Evolutionary conservation across 2,329 filamentous ascomycete species (phyloP).

Genomic region (Neocucurbitaria cava): DNA sequence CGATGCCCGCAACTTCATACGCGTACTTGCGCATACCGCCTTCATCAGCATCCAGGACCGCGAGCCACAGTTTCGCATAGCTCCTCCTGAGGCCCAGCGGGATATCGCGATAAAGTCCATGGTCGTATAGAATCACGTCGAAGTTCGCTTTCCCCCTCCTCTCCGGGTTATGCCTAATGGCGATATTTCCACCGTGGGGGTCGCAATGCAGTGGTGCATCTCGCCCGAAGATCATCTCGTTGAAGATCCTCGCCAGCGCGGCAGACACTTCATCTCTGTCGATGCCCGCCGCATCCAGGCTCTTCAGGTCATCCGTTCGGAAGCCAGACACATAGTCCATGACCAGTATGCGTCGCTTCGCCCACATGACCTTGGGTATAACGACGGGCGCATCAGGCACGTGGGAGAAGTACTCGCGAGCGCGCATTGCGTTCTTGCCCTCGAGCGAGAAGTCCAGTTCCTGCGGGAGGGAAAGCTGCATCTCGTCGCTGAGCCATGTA

Average conservation of each 20-base stretch:
- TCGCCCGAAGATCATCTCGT: conserved; percentile 98
- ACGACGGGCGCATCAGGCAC: conserved; percentile 80
- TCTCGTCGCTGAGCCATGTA: conserved; percentile 92
- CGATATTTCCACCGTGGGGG: conserved; percentile 94
- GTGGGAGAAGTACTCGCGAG: conserved; percentile 79
- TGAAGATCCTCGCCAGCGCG: conserved; percentile 89
- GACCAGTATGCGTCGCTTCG: conserved; percentile 85
- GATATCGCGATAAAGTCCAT: conserved; percentile 95
- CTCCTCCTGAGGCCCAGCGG: conserved; percentile 77
- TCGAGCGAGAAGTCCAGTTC: conserved; percentile 91
- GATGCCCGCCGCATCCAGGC: conserved; percentile 83
- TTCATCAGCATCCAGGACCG: conserved; percentile 90
- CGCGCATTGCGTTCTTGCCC: conserved; percentile 80
- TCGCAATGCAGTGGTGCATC: conserved; percentile 93
- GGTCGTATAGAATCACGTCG: conserved; percentile 94
- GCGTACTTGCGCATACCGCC: conserved; percentile 86
- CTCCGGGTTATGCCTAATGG: conserved; percentile 77
- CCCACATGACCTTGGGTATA: conserved; percentile 89
- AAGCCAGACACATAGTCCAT: conserved; percentile 92
- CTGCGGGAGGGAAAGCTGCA: conserved; percentile 87
- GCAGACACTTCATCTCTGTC: conserved; percentile 95
- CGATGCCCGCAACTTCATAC: conserved; percentile 85
- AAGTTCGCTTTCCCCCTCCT: conserved; percentile 74
- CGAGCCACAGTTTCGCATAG: conserved; percentile 97
- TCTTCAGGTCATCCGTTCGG: conserved; percentile 87